A percentile compares a stretch with the other conserved stretches of the same genome.
phyloP scores from a whole-genome alignment of 2,329 filamentous ascomycete genomes.

The Ceratocystis variospora region DNA sequence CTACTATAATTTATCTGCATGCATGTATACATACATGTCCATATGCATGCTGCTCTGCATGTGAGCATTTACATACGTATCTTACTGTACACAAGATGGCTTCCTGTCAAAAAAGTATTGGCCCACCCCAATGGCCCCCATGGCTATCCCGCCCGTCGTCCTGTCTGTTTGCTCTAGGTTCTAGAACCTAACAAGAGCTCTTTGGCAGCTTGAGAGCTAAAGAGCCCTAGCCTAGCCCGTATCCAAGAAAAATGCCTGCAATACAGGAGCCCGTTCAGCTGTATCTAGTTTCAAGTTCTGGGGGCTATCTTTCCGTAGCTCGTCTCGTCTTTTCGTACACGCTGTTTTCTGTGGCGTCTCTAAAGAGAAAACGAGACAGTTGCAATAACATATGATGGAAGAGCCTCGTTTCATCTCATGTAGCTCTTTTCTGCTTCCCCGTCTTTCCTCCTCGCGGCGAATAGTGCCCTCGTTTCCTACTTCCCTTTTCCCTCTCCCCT shows the following conservation, averaged over 20 bases:
- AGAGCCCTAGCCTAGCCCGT: neutral
- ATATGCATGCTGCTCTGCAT: neutral
- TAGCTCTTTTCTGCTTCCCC: neutral
- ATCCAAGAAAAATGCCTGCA: neutral
- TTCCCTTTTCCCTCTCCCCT: constrained; percentile 1
- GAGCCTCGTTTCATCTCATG: neutral
- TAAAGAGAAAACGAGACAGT: neutral
- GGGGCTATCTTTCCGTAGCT: neutral
- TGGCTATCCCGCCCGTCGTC: neutral
- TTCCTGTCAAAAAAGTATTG: neutral
- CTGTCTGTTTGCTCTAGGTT: neutral
- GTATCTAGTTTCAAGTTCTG: neutral
- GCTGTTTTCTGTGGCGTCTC: neutral
- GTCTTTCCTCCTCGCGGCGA: neutral
- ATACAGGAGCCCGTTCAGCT: neutral
- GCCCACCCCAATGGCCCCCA: neutral
- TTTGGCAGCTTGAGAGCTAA: neutral
- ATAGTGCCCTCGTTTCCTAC: neutral
- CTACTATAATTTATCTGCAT: neutral
- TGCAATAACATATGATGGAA: neutral
- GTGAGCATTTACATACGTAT: neutral
- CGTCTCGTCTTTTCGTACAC: neutral
- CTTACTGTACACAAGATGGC: neutral
- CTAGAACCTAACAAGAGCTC: neutral
- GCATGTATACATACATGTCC: neutral